Base-by-base conservation (phyloP, 2,329 filamentous ascomycete species). In the Colletotrichum zoysiae region DNA sequence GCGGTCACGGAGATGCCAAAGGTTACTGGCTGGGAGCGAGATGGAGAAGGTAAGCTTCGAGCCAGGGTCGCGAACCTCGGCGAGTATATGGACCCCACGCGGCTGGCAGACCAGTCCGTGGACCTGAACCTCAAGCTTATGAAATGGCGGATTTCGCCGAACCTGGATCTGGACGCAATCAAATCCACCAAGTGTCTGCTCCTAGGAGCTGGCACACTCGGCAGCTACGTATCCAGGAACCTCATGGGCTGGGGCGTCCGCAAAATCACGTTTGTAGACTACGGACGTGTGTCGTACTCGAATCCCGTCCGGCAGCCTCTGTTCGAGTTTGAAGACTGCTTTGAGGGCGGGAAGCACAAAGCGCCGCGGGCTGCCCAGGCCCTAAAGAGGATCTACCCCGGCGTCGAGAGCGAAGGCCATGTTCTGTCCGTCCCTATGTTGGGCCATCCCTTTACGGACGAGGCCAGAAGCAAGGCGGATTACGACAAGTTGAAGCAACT, bases 51-150 rank as follows among this genome's bases (percentile, higher is more conserved):
- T 35, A 97, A 97, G 79, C 85, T 98, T 23, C 89, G 90, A 23
- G 91, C 93, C 20, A 91, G 93, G 75, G 88, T 92, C 23, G 94
- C 94, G 18, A 94, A 97, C 77, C 86, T 99, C 11, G 92, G 93
- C 26, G 94, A 96, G 77, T 97, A 97, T 77, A 95, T 99, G 92
- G 95, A 99, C 78, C 95, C 96, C 8, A 86, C 88, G 44, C 91
- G 91, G 78, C 86, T 98, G 23, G 96, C 96, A 30, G 95, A 98
- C 79, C 95, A 97, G 79, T 95, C 95, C 0, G 95, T 98, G 12
- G 96, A 99, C 78, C 87, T 99, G 70, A 99, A 99, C 78, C 86
- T 98, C 72, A 98, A 98, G 82, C 87, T 99, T 70, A 99, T 99
- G 91, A 99, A 98, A 83, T 99, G 96, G 96, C 91, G 96, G 50